Base-by-base conservation (phyloP, 1,284 basidiomycete genomes). In the Agroathelia rolfsii region DNA sequence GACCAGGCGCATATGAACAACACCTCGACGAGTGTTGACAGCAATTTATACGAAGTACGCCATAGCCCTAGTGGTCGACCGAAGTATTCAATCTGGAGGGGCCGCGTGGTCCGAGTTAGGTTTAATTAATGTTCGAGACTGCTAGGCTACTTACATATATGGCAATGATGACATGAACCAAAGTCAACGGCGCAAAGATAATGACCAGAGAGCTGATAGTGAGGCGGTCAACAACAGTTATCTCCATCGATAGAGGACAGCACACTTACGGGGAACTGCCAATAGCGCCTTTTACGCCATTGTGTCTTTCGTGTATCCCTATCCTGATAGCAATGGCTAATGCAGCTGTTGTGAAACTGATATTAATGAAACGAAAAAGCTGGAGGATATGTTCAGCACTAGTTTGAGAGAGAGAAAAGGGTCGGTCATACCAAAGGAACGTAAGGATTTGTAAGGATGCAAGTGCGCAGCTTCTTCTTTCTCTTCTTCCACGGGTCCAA, bases 1-100 rank as follows among this genome's bases (percentile, higher is more conserved):
- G 85, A 87, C 88, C 89, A 94, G 13, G 84, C 72, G 56, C 85
- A 90, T 41, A 94, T 88, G 51, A 90, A 92, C 32, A 89, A 63
- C 24, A 92, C 79, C 61, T 90, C 87, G 28, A 72, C 66, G 26
- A 87, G 68, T 5, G 85, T 87, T 48, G 86, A 77, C 2, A 77
- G 72, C 32, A 88, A 68, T 55, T 90, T 90, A 35, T 62, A 71
- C 20, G 84, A 85, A 14, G 87, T 87, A 34, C 70, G 69, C 90
- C 90, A 94, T 18, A 94, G 64, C 9, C 89, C 90, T 25, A 94
- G 67, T 3, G 90, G 89, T 21, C 83, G 74, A 26, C 89, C 84
- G 51, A 90, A 89, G 56, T 94, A 94, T 58, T 94, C 89, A 34
- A 87, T 64, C 84, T 88, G 49, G 24, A 16, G 28, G 21, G n/a